Conservation (phyloP, 2,329 filamentous ascomycete species). For the Drechslerella dactyloides region DNA sequence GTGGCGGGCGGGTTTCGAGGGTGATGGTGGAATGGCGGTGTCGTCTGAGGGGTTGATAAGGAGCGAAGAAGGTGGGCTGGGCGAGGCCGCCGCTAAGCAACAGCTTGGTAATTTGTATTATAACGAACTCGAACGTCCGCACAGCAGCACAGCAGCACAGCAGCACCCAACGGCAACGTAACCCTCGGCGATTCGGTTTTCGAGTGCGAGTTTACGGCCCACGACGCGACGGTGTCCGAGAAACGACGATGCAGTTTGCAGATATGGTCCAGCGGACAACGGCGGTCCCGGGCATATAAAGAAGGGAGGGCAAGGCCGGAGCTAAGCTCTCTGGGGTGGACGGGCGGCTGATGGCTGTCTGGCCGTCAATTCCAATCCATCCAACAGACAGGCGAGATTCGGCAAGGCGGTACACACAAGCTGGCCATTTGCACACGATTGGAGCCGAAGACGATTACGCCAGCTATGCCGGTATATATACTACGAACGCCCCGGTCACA, state of each 20-base stretch:
- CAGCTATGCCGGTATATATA: too few relatives aligned
- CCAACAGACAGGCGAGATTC: constrained; percentile 20
- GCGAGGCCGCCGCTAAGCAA: constrained; percentile 43
- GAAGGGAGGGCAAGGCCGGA: constrained; percentile 24
- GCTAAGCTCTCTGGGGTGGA: constrained; percentile 38
- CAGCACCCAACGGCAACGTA: not conserved
- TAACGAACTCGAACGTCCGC: not conserved
- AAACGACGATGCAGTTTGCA: not conserved
- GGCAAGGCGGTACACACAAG: not conserved
- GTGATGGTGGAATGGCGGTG: constrained; percentile 20
- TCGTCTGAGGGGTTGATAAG: constrained; percentile 45
- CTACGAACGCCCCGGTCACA: too few relatives aligned
- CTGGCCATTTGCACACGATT: not conserved
- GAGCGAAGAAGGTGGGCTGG: constrained; percentile 17
- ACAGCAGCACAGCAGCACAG: not conserved
- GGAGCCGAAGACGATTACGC: not conserved
- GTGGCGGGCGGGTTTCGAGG: constrained; percentile 14
- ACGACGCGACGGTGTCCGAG: not conserved
- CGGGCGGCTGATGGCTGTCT: constrained; percentile 37
- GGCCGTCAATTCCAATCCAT: constrained; percentile 1
- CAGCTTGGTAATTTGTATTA: constrained; percentile 13
- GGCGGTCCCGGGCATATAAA: constrained; percentile 24
- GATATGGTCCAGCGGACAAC: constrained; percentile 5
- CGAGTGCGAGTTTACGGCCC: not conserved
- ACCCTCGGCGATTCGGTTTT: not conserved